These are phyloP conservation scores for Petunia hybrid DNA, from an alignment of 305 asterid genomes.

Conservation along the genomic window DNA sequence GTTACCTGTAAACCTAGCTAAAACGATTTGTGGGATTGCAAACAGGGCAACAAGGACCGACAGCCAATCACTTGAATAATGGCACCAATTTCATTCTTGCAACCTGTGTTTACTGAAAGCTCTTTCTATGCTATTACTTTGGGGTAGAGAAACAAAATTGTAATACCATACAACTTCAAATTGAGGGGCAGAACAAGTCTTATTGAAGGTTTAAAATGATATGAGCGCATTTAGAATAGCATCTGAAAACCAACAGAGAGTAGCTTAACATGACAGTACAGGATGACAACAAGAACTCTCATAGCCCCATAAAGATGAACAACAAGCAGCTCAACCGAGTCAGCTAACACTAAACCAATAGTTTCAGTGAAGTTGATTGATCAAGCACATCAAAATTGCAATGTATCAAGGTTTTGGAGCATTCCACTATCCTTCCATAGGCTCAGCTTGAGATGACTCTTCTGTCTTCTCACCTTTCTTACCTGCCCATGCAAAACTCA, in stretches of 20 bases:
- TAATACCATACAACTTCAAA: not conserved
- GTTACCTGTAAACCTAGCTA: too few species aligned
- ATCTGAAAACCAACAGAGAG: not conserved
- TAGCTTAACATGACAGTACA: conserved; percentile 14
- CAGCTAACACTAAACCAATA: conserved; percentile 6
- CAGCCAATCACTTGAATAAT: too few species aligned
- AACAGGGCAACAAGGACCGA: too few species aligned
- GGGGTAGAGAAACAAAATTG: not conserved
- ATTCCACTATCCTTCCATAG: conserved; percentile 30
- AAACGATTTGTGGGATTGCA: too few species aligned
- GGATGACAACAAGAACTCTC: not conserved
- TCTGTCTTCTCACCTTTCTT: conserved; percentile 33
- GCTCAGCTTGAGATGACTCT: conserved; percentile 29
- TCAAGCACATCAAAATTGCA: conserved; percentile 30
- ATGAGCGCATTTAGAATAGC: conserved; percentile 6
- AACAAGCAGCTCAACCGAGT: not conserved
- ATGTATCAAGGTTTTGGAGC: not conserved
- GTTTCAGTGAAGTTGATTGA: conserved; percentile 30
- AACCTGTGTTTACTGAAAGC: too few species aligned
- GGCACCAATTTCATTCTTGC: too few species aligned
- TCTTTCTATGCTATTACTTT: too few species aligned
- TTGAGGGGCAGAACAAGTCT: not conserved
- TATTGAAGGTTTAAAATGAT: conserved; percentile 23
- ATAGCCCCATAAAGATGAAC: conserved; percentile 15
- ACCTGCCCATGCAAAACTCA: conserved; percentile 23